Evolutionary conservation across 495 filamentous ascomycete genomes (phyloP), one percentile per base, ranked within the genome.

Genomic region (Tuber indicum): DNA sequence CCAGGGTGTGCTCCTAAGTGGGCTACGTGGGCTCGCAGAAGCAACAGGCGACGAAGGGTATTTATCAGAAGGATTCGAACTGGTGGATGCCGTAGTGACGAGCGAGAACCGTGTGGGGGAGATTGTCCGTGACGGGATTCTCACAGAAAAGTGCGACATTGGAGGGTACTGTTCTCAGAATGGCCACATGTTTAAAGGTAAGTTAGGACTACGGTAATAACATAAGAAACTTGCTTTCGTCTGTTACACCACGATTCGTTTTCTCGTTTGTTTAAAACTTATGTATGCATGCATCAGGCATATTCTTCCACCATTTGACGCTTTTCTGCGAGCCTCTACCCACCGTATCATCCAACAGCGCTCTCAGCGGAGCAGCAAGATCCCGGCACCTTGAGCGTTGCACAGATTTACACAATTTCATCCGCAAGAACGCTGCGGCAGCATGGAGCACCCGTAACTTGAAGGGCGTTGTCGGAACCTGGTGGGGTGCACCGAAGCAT

Each of bases 1-100:
- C 85, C 95, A 98, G 84, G 95, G 95, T 41, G 94, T 98, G 21
- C 78, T 98, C n/a, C 90, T 99, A 32, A 92, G 92, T 43, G 95
- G 93, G 17, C 87, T 94, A 74, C 89, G 92, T 44, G 92, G 92
- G 1, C 88, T 99, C 2, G 97, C 91, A 88, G 87, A 89, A 76
- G 87, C 90, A 42, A 97, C 93, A 0, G 91, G 90, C 21, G 86
- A 88, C 0, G 80, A 85, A 17, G 83, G 82, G 3, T 98, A 94
- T 83, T 88, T 99, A 3, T 83, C 86, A 10, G 95, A 97, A 75
- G 96, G 93, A 5, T 93, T 98, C 81, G 81, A 86, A 26, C 87
- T 97, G 9, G 36, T 88, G 81, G 80, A 87, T 72, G 71, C 77
- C 26, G 73, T 81, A 23, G 82, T 77, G 16, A 78, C 79, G 8